Base-by-base conservation (phyloP, 768 basidiomycete genomes). In the Boletales sp. region DNA sequence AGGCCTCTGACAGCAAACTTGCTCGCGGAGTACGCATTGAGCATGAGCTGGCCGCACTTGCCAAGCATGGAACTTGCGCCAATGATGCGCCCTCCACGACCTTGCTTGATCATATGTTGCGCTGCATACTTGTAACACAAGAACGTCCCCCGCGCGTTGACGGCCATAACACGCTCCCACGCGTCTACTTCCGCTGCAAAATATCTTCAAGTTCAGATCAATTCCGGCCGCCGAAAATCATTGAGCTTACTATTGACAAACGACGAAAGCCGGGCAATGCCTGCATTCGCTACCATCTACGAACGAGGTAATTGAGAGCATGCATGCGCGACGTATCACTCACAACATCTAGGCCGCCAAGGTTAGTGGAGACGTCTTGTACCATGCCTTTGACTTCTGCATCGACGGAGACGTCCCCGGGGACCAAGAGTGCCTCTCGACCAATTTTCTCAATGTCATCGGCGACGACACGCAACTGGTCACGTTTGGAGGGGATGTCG, bases 91-190 rank as follows among this genome's bases (percentile, higher is more conserved):
- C 82, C 78, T 8, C 78, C 73, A 9, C 61, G 63, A 0, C 73
- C 70, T 64, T 76, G 76, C 12, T 61, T 48, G n/a, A 81, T 72
- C 84, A 85, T 86, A 57, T 78, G 74, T 52, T 69, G 69, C 13
- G 79, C 82, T 3, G 82, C 83, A 54, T 82, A 73, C 43, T 83
- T 80, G 44, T 82, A 84, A 59, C 80, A 83, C 49, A 80, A 71
- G 68, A 79, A 83, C 7, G 73, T 64, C 40, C 81, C 81, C 44
- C 76, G 73, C 53, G 73, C 68, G 55, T 86, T 84, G 58, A 84
- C 13, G 3, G 38, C 54, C 40, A 56, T 49, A 10, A 45, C 8
- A 2, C 17, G 42, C 8, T 56, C 49, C 55, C 55, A 56, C 0
- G 35, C 42, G 4, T 36, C n/a, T 7, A 44, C 33, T 3, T 12